Evolutionary conservation across 139 green algal genomes (phyloP).

Genomic region (Tetradesmus obliquus): DNA sequence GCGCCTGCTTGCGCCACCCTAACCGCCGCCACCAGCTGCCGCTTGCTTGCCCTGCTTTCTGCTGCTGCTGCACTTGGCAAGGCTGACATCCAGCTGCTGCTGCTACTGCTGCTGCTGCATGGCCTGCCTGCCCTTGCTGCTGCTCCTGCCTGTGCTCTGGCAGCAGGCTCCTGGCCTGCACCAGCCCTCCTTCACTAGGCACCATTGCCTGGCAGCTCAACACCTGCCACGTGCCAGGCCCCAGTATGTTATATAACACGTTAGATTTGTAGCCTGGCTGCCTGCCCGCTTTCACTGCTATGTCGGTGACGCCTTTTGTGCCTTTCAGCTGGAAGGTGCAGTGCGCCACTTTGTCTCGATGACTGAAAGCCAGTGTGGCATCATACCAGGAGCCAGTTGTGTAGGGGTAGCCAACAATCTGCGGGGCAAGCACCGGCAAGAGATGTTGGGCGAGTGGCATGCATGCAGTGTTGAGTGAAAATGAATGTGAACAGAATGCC

Average conservation of each 20-base stretch:
- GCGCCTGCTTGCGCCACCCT: background rate
- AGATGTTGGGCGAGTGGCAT: too few relatives aligned
- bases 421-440: too few relatives aligned
- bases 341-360: conserved; percentile 32
- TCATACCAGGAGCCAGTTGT: conserved; percentile 37
- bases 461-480: too few relatives aligned
- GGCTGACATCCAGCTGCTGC: conserved; percentile 12
- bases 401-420: conserved; percentile 17
- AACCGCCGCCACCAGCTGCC: background rate
- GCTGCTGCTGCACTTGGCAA: conserved; percentile 33
- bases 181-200: conserved; percentile 28
- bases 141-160: conserved; percentile 22
- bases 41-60: background rate
- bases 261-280: conserved; percentile 7
- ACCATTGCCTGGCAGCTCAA: conserved; percentile 43
- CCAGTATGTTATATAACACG: conserved; percentile 43
- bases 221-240: conserved; percentile 7
- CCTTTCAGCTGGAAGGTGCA: conserved; percentile 43
- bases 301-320: conserved; percentile 28
- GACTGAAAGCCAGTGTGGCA: conserved; percentile 40
- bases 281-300: conserved; percentile 29
- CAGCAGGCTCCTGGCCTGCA: conserved; percentile 24
- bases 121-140: background rate
- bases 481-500: too few relatives aligned
- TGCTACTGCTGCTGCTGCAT: conserved; percentile 20